A percentile compares a stretch with the other conserved stretches of the same genome.
These are phyloP conservation scores for Malus sylvestris DNA, from an alignment of 306 rosid genomes.

Conservation along the genomic window DNA sequence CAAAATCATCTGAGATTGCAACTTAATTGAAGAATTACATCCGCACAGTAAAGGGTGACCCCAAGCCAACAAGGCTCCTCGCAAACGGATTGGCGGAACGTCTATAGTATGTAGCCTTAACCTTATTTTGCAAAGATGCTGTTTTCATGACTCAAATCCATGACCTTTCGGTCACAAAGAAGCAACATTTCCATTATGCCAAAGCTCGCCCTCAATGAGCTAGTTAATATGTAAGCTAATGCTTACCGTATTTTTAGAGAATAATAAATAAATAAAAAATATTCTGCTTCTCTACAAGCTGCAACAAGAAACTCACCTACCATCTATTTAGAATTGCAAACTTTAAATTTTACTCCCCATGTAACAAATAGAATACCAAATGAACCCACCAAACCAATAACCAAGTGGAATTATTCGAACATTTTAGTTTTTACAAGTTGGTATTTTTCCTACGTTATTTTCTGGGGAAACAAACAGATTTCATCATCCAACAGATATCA, in stretches of 20 bases:
- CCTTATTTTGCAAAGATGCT: no score
- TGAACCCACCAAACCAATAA: not conserved
- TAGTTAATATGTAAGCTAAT: no score
- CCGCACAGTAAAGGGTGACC: not conserved
- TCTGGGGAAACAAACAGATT: not conserved
- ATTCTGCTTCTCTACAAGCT: not conserved
- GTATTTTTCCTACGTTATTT: not conserved
- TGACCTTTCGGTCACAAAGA: no score
- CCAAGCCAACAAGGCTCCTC: no score
- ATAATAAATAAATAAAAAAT: no score
- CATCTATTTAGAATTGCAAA: not conserved
- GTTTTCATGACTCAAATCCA: no score
- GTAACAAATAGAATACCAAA: not conserved
- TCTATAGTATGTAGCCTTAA: no score
- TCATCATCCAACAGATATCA: not conserved
- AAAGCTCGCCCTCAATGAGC: no score
- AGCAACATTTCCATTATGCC: no score
- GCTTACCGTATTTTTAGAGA: no score
- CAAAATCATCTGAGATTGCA: not conserved
- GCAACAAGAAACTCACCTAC: not conserved
- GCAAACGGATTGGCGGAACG: no score
- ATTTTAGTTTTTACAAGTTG: not conserved
- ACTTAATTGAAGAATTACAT: not conserved
- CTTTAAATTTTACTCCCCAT: not conserved
- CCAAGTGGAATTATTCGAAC: not conserved